phyloP scores from a whole-genome alignment of 2,329 filamentous ascomycete species.

The Ceratocystis smalleyi region DNA sequence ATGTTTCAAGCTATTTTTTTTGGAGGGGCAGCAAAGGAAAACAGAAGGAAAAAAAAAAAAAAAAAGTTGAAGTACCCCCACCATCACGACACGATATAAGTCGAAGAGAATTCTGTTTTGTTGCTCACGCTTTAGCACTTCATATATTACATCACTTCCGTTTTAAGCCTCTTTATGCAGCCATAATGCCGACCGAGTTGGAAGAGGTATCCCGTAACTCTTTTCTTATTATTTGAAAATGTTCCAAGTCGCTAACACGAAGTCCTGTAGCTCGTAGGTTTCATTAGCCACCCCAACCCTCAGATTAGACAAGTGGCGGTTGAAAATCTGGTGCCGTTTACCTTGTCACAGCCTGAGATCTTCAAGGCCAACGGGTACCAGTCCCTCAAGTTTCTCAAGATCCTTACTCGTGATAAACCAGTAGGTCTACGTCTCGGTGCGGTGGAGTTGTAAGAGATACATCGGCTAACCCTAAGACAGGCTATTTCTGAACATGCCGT shows the following conservation, averaged over 20 bases:
- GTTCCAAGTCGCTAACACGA: conserved; percentile 10
- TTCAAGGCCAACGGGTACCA: conserved; percentile 71
- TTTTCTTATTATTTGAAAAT: background rate
- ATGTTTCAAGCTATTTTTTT: background rate
- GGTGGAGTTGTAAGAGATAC: no score
- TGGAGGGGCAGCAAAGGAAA: conserved; percentile 2
- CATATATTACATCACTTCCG: background rate
- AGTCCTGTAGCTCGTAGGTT: conserved; percentile 60
- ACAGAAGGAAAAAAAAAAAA: conserved; percentile 4
- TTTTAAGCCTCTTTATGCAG: background rate
- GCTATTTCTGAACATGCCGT: conserved; percentile 86
- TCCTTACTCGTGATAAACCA: conserved; percentile 63
- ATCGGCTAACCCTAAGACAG: conserved; percentile 29
- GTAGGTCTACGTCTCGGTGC: conserved; percentile 32
- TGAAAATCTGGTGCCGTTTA: conserved; percentile 76
- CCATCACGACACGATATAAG: conserved; percentile 5
- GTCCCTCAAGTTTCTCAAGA: conserved; percentile 74
- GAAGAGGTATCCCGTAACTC: conserved; percentile 44
- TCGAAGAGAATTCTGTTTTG: background rate
- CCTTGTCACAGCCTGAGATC: conserved; percentile 53
- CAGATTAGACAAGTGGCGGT: conserved; percentile 75
- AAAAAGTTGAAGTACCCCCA: conserved; percentile 1
- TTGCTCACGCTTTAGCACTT: background rate
- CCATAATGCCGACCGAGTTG: conserved; percentile 55
- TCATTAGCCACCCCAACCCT: conserved; percentile 81